Conservation (phyloP, 2,329 filamentous ascomycete genomes). For the Paecilomyces variotii region DNA sequence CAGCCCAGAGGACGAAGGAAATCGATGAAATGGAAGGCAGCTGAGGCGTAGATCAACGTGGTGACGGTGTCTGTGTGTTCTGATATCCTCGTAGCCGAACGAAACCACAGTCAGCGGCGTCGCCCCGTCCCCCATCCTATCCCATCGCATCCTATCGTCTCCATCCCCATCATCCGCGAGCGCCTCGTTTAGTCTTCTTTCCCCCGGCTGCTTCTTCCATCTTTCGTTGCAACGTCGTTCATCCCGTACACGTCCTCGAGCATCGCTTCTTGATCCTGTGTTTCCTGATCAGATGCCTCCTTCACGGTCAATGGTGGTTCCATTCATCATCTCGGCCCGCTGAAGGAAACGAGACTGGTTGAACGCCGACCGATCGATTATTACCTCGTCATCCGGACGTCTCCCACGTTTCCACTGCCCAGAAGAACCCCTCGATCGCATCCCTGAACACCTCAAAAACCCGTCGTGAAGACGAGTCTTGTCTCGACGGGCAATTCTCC, state of each 20-base stretch:
- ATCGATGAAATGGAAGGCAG: not conserved
- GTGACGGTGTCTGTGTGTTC: not conserved
- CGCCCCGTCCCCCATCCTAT: not conserved
- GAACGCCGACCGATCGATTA: not conserved
- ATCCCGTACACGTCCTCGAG: not conserved
- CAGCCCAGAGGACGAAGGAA: not conserved
- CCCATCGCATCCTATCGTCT: not conserved
- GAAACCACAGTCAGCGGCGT: not conserved
- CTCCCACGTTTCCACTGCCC: not conserved
- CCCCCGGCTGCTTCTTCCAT: not conserved
- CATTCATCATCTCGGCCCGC: not conserved
- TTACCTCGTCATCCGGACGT: not conserved
- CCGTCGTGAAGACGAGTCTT: not conserved
- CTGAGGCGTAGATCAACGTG: not conserved
- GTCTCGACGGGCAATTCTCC: not conserved
- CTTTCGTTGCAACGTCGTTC: not conserved
- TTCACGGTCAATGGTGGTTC: not conserved
- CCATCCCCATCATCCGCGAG: not conserved
- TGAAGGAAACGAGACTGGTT: slow-evolving; percentile 1
- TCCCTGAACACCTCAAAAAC: not conserved
- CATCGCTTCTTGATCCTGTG: not conserved
- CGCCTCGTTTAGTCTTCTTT: not conserved
- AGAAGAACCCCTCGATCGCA: not conserved
- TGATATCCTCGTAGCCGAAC: not conserved
- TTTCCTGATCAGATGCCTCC: not conserved